These are phyloP conservation scores for Nakaseomyces delphensis DNA, from an alignment of 1,139 yeast genomes.

Conservation along the genomic window DNA sequence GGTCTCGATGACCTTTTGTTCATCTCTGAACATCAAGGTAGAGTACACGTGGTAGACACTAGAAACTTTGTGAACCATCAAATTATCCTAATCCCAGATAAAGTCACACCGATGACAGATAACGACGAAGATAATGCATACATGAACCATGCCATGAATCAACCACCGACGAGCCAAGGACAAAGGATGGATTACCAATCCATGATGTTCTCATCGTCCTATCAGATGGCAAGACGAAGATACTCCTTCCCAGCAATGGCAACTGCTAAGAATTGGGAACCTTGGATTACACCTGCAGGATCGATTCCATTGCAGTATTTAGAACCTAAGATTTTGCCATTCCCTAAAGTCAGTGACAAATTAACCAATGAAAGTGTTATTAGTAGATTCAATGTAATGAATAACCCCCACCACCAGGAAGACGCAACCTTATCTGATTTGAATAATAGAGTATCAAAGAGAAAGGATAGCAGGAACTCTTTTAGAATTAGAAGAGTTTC, in stretches of 20 bases:
- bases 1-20: constrained; percentile 69
- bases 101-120: constrained; percentile 12
- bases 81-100: constrained; percentile 51
- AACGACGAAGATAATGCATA: constrained; percentile 1
- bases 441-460: constrained; percentile 2
- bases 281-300: constrained; percentile 27
- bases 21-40: constrained; percentile 74
- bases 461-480: constrained; percentile 9
- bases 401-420: background rate
- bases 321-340: constrained; percentile 29
- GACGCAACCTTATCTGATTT: background rate
- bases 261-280: constrained; percentile 13
- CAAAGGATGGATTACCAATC: constrained; percentile 5
- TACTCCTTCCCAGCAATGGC: constrained; percentile 8
- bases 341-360: constrained; percentile 24
- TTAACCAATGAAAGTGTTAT: constrained; percentile 14
- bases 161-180: constrained; percentile 5
- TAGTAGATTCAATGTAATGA: constrained; percentile 5
- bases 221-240: constrained; percentile 7
- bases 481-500: constrained; percentile 28
- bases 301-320: constrained; percentile 24
- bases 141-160: constrained; percentile 9
- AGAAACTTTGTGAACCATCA: constrained; percentile 67
- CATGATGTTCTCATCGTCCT: background rate
- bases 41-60: constrained; percentile 76